Base-by-base conservation (phyloP, 2,329 filamentous ascomycete species). In the Claviceps lovelessii region DNA sequence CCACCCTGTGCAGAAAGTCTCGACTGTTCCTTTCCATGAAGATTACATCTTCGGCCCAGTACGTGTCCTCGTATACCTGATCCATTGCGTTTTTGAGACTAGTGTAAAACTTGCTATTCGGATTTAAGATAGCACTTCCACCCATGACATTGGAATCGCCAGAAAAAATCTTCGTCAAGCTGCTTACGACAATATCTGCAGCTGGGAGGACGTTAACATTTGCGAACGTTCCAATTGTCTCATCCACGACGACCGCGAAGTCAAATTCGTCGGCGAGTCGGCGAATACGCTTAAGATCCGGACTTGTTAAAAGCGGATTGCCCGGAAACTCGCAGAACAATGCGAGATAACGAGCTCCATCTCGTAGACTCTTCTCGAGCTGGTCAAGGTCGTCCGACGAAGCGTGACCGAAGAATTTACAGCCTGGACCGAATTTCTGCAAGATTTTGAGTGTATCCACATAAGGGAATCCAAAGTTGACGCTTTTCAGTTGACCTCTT, bases 101-200 rank as follows among this genome's bases (percentile, higher is more conserved):
- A 3, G 67, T 54, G 67, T 95, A 95, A 70, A 85, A 86, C 49
- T 72, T 80, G n/a, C 83, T 75, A 55, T 83, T 79, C 0, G 80
- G 80, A 63, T 84, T 84, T 49, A 84, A 66, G 54, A 84, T 79
- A 49, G 77, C 72, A 59, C 84, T 86, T 55, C 93, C 93, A 56
- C 90, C 93, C 91, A 97, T 97, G 61, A 98, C 93, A 68, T 98
- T 97, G 68, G 88, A 93, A 70, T 96, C 93, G 52, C 93, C 93
- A 55, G 89, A 95, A 72, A 98, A 98, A 54, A 97, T 86, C 69
- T 98, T 98, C 51, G 93, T 97, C 56, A 98, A 75, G 66, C 88
- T 95, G 74, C 88, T 95, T 55, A 95, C 91, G 5, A 97, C 88
- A 17, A 97, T 77, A 69, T 98, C 93, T 57, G 89, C 88, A 65